Evolutionary conservation across 495 filamentous ascomycete genomes (phyloP).

Genomic region (Annulohypoxylon nitens): DNA sequence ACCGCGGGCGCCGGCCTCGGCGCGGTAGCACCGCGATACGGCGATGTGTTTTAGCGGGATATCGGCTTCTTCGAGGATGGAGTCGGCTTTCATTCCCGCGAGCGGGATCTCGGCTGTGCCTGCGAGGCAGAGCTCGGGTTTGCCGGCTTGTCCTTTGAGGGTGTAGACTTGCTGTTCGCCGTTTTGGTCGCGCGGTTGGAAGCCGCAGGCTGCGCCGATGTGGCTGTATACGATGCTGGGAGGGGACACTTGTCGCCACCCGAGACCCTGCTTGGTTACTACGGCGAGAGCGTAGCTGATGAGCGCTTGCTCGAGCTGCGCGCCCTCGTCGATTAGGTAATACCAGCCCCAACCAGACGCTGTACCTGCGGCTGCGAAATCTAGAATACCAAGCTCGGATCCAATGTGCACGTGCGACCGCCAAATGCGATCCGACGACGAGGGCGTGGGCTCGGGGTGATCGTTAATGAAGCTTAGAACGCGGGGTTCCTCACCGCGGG

Average conservation of each 20-base stretch:
- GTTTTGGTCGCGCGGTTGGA: constrained; percentile 90
- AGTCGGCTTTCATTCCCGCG: constrained; percentile 87
- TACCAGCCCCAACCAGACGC: constrained; percentile 98
- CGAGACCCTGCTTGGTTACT: constrained; percentile 68
- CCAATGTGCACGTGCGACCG: constrained; percentile 88
- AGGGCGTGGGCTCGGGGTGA: constrained; percentile 67
- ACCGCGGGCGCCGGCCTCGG: constrained; percentile 91
- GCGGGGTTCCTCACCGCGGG: constrained; percentile 70
- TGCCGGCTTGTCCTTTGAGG: constrained; percentile 70
- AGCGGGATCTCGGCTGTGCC: constrained; percentile 96
- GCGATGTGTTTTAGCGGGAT: constrained; percentile 85
- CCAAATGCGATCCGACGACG: constrained; percentile 65
- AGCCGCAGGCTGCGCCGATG: constrained; percentile 90
- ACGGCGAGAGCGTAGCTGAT: constrained; percentile 84
- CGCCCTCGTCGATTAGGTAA: constrained; percentile 88
- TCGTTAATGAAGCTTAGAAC: constrained; percentile 79
- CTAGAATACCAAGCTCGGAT: constrained; percentile 79
- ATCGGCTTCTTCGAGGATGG: constrained; percentile 69
- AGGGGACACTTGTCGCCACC: constrained; percentile 82
- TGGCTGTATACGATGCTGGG: constrained; percentile 93
- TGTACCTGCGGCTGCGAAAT: constrained; percentile 82
- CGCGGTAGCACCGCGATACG: constrained; percentile 89
- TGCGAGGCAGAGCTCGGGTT: constrained; percentile 78
- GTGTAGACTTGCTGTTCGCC: constrained; percentile 92
- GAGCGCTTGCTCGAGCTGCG: constrained; percentile 91